Conservation (phyloP, 106 monocot genomes). For the Agapanthus africanus region DNA sequence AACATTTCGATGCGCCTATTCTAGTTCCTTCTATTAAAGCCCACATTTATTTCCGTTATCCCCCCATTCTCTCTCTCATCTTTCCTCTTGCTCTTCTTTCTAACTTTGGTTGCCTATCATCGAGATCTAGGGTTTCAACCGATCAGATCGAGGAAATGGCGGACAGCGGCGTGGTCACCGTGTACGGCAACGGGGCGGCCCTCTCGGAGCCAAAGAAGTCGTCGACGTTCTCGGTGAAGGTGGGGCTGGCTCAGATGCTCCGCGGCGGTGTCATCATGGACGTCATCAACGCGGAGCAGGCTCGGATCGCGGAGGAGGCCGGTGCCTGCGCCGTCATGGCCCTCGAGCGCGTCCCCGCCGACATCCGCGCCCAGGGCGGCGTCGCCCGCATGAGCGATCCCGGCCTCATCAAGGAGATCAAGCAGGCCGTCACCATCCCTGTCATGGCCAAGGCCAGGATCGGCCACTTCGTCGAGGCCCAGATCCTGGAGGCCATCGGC, state of each 20-base stretch:
- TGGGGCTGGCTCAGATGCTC: slow-evolving; percentile 53
- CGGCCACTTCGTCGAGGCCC: slow-evolving; percentile 28
- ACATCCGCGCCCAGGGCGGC: slow-evolving; percentile 60
- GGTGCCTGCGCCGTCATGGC: slow-evolving; percentile 70
- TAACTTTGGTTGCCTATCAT: no score
- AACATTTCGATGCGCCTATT: no score
- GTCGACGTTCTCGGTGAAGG: slow-evolving; percentile 55
- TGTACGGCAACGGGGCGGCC: slow-evolving; percentile 18
- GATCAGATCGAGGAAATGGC: no score
- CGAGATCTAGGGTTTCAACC: no score
- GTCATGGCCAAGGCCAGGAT: slow-evolving; percentile 39
- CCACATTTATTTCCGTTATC: no score
- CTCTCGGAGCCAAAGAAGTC: slow-evolving; percentile 18
- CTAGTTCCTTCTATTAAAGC: no score
- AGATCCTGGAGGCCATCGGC: slow-evolving; percentile 29
- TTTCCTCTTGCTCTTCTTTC: no score
- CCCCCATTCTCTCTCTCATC: no score
- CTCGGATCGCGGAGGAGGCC: slow-evolving; percentile 54
- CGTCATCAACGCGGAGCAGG: slow-evolving; percentile 53
- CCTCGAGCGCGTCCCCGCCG: slow-evolving; percentile 67
- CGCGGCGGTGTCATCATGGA: slow-evolving; percentile 66
- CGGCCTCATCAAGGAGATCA: slow-evolving; percentile 19
- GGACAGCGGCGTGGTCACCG: slow-evolving; percentile 8
- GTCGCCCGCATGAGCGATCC: slow-evolving; percentile 53
- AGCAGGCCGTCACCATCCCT: slow-evolving; percentile 24